Conservation (phyloP, 2,329 filamentous ascomycete genomes). For the Cladophialophora bantiana region DNA sequence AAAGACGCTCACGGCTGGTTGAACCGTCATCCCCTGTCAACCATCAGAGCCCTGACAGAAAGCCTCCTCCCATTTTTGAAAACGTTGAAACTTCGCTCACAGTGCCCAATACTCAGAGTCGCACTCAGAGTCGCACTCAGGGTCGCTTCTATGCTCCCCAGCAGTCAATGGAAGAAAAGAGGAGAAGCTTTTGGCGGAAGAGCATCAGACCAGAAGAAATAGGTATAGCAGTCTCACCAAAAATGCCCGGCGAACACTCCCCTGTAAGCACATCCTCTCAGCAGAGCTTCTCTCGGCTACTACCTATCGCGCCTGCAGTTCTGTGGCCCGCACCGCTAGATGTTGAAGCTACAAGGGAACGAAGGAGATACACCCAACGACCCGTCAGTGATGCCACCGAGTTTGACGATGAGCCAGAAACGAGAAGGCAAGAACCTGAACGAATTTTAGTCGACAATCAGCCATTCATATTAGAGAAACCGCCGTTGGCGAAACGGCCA, state of each 20-base stretch:
- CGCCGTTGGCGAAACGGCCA: slow-evolving; percentile 23
- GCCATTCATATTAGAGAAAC: slow-evolving; percentile 30
- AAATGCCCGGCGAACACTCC: slow-evolving; percentile 42
- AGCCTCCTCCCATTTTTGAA: slow-evolving; percentile 30
- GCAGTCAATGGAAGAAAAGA: slow-evolving; percentile 34
- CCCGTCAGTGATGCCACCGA: slow-evolving; percentile 45
- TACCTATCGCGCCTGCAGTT: slow-evolving; percentile 47
- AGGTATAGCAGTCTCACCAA: slow-evolving; percentile 45
- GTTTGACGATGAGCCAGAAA: slow-evolving; percentile 49
- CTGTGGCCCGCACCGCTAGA: slow-evolving; percentile 50
- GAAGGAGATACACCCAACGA: slow-evolving; percentile 26
- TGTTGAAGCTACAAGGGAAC: slow-evolving; percentile 26
- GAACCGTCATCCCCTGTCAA: slow-evolving; percentile 45
- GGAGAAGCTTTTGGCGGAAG: slow-evolving; percentile 43
- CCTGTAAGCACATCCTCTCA: slow-evolving; percentile 46
- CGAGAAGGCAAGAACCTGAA: slow-evolving; percentile 14
- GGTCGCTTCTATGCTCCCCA: slow-evolving; percentile 36
- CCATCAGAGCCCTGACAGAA: slow-evolving; percentile 31
- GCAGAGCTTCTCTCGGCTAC: slow-evolving; percentile 48
- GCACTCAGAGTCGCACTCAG: slow-evolving; percentile 11
- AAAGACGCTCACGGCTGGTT: slow-evolving; percentile 48
- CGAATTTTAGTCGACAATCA: slow-evolving; percentile 35
- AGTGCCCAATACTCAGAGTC: slow-evolving; percentile 15
- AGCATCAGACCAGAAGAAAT: slow-evolving; percentile 42
- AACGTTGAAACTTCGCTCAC: slow-evolving; percentile 11